These are phyloP conservation scores for Morella rubra DNA, from an alignment of 306 rosid species.

Conservation along the genomic window DNA sequence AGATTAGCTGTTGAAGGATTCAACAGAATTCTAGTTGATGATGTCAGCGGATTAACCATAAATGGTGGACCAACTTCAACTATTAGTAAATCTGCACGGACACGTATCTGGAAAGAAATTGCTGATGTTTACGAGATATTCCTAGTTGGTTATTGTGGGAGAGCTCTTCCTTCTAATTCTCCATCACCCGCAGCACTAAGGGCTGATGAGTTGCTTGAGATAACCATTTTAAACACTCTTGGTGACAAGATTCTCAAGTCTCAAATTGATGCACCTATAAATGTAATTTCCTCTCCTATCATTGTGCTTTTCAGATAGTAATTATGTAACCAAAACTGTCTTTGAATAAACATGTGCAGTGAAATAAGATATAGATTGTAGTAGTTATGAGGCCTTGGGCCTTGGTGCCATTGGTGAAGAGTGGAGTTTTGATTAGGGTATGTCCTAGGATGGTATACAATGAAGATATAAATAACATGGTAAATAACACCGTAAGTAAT, in stretches of 20 bases:
- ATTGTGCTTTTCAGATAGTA: neutral
- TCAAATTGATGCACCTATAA: constrained; percentile 70
- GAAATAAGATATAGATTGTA: neutral
- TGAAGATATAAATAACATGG: too few relatives aligned
- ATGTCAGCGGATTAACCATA: constrained; percentile 39
- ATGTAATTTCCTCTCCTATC: constrained; percentile 55
- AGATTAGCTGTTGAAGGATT: constrained; percentile 82
- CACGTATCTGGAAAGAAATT: constrained; percentile 92
- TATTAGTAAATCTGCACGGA: constrained; percentile 66
- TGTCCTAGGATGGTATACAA: too few relatives aligned
- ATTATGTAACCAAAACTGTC: neutral
- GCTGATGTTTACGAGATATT: constrained; percentile 91
- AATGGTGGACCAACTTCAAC: constrained; percentile 44
- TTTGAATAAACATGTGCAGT: neutral
- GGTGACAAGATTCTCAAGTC: constrained; percentile 80
- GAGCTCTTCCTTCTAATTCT: constrained; percentile 85
- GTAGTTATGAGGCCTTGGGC: neutral
- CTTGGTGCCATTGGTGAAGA: neutral
- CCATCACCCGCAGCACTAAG: constrained; percentile 57
- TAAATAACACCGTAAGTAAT: too few relatives aligned
- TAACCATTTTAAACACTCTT: constrained; percentile 66
- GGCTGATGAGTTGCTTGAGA: constrained; percentile 87
- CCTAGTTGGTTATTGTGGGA: constrained; percentile 93
- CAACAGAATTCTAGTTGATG: constrained; percentile 65
- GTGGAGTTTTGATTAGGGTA: neutral